Evolutionary conservation across 805 yeast genomes (phyloP), one percentile per base, ranked within the genome.

Genomic region (Lipomyces orientalis): DNA sequence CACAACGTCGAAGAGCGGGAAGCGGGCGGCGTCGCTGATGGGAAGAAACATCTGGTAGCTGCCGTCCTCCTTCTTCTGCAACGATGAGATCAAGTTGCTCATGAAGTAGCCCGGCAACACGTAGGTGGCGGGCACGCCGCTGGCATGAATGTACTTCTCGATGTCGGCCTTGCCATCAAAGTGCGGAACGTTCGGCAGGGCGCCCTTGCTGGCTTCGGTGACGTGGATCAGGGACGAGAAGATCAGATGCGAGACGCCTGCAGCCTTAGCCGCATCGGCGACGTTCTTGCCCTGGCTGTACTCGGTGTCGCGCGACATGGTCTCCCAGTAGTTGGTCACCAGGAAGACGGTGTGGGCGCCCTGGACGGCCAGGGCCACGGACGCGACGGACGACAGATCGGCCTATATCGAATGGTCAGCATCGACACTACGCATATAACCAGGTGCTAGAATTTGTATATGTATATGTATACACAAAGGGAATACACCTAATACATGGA

Each of bases 391-490:
- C 29, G 12, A 19, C 25, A 60, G 9, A 58, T 60, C 64, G 29
- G 66, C 64, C 66, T 58, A 4, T 16, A 39, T n/a, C 19, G 46
- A 58, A 29, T 19, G n/a, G 56, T 58, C 33, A 58, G 61, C 61
- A 35, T 1, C 54, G 8, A 58, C 12, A 12, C 55, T 31, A 4
- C n/a, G n/a, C n/a, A n/a, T n/a, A n/a, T n/a, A n/a, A n/a, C n/a
- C n/a, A n/a, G n/a, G n/a, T n/a, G n/a, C n/a, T n/a, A n/a, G n/a
- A n/a, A n/a, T n/a, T 54, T 54, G 19, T 54, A 16, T 35, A 6
- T 35, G 46, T 39, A n/a, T n/a, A n/a, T n/a, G 14, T 14, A 39
- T 14, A 39, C 12, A 16, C 46, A 14, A 14, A 39, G 46, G 10
- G 7, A 10, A 14, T 10, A 39, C 46, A 39, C 12, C 12, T 8